Evolutionary conservation across 495 filamentous ascomycete genomes (phyloP), one percentile per base, ranked within the genome.

Genomic region (Haplographium delicatum): DNA sequence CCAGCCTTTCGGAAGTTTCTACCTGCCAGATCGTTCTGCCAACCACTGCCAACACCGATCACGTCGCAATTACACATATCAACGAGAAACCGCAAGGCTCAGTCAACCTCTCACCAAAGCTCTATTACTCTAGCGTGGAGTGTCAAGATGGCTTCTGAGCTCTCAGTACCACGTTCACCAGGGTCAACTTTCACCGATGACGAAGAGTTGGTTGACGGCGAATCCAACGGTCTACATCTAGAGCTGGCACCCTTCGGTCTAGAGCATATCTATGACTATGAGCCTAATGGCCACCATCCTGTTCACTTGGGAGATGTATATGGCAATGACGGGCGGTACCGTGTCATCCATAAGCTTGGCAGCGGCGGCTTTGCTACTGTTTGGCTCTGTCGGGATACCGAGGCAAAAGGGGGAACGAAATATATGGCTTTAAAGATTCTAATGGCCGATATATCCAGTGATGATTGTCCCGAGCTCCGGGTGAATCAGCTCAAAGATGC

Each of bases 261-360:
- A 13, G 31, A 35, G 31, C 4, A 35, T 4, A 35, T 35, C 3
- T 35, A 35, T 13, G 31, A 35, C 31, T 35, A 35, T 35, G 10
- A 35, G 31, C 43, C 27, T 16, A 68, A 69, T 2, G 72, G 72
- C 16, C 74, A 66, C 48, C 68, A 73, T 61, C 69, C 70, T 6
- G 30, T 69, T 11, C 37, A 60, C 11, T 57, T 72, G 11, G 65
- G 64, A 3, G 70, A 72, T 20, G 22, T 41, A 3, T 43, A 65
- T 25, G 30, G 62, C 42, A 45, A 64, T 5, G 35, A 39, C 6
- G 58, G 57, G 19, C 65, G 62, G 15, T 74, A 70, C 45, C 55
- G 47, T 27, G 47, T 72, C 5, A 59, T 70, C n/a, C 54, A 71
- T 44, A 73, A 73, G 34, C 64, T 74, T 20, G 71, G 69, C 1